Base-by-base conservation (phyloP, 257 asterid genomes). In the Striga asiatica region DNA sequence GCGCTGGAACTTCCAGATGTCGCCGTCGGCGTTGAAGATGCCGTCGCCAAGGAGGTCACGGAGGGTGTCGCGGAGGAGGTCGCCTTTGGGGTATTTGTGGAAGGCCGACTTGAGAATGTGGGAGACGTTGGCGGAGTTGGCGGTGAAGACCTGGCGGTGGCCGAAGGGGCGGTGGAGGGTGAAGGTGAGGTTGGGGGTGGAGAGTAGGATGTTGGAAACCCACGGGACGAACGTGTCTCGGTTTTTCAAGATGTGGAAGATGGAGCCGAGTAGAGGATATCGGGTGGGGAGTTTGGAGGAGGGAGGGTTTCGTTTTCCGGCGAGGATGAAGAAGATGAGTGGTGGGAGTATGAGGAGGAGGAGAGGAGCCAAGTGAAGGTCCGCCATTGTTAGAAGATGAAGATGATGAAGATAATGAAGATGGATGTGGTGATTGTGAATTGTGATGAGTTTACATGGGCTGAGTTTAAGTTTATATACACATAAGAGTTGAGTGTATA, bases 1-100 rank as follows among this genome's bases (percentile, higher is more conserved):
- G 13, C 95, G 42, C 21, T 75, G 84, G 28, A 70, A 69, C 53
- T 78, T 85, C 95, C 93, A 85, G 6, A 18, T 67, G 0, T 65
- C 65, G 0, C 89, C 95, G 16, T 80, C 88, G 6, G 77, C 56
- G 28, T 85, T 85, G 72, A 85, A 78, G 1, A 85, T 80, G 6
- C 95, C 80, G 28, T 80, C 72, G 0, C 93, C 89, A 8, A 85
- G 82, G 6, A 85, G 80, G 46, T 85, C 93, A 0, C 47, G 2
- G 16, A 75, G 57, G 1, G 56, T 61, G 21, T 4, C 0, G 7
- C 71, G 61, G 29, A 66, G 57, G 8, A 59, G 13, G 0, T 57
- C 58, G 2, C 94, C 94, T 43, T 85, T 85, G 1, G 22, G 78
- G 63, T 82, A 85, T 56, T 58, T 65, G 19, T 56, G 35, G 65